These are phyloP conservation scores for Spergularia azorica DNA, from an alignment of 179 eudicot genomes.

Conservation along the genomic window DNA sequence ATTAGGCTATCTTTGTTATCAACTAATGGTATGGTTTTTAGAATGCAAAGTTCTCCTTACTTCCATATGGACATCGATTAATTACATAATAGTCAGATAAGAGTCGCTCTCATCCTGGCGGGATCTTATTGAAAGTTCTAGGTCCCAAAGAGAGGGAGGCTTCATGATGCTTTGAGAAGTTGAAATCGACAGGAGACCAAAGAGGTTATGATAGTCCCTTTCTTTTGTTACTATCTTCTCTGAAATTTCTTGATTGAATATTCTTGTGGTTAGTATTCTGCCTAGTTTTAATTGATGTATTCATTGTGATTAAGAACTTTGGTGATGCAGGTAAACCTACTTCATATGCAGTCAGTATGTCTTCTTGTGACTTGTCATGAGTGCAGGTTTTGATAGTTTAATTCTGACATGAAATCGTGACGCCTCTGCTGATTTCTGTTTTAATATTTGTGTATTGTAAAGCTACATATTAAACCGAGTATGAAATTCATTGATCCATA, in stretches of 20 bases:
- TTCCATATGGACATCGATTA: not conserved
- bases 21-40: too few species aligned
- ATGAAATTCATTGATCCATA: conserved; percentile 3
- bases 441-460: conserved; percentile 8
- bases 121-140: conserved; percentile 7
- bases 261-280: conserved; percentile 11
- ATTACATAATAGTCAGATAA: not conserved
- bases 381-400: not conserved
- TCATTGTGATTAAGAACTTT: conserved; percentile 8
- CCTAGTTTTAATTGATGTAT: not conserved
- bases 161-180: not conserved
- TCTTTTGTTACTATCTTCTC: not conserved
- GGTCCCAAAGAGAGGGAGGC: not conserved
- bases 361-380: conserved; percentile 21
- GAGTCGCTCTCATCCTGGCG: not conserved
- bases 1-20: not conserved
- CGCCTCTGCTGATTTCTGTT: not conserved
- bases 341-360: conserved; percentile 25
- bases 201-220: conserved; percentile 12
- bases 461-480: conserved; percentile 14
- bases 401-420: conserved; percentile 25
- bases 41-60: too few species aligned
- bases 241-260: not conserved
- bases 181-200: not conserved
- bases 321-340: conserved; percentile 27